These are phyloP conservation scores for Cladosporium phlei DNA, from an alignment of 2,329 filamentous ascomycete genomes.

Conservation along the genomic window DNA sequence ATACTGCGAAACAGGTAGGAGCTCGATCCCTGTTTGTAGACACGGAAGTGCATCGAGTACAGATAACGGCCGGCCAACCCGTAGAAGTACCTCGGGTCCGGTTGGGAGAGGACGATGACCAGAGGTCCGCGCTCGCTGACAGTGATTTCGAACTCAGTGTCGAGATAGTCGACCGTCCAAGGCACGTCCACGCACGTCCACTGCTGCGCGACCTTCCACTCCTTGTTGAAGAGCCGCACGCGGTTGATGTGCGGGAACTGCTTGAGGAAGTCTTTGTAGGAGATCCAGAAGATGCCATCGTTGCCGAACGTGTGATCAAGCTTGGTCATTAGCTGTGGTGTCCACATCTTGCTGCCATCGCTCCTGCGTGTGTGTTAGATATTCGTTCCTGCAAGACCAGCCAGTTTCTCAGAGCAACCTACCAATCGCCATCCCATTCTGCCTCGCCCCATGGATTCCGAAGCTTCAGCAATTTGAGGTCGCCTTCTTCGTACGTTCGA, in stretches of 20 bases:
- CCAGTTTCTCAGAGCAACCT: not conserved
- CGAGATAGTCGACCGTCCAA: conserved; percentile 58
- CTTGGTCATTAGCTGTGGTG: conserved; percentile 68
- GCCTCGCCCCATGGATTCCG: conserved; percentile 78
- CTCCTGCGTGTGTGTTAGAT: conserved; percentile 31
- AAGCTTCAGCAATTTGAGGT: conserved; percentile 44
- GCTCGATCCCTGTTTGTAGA: conserved; percentile 48
- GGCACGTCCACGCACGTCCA: conserved; percentile 58
- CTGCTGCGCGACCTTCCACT: conserved; percentile 57
- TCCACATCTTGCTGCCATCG: conserved; percentile 82
- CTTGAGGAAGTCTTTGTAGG: conserved; percentile 53
- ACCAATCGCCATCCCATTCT: conserved; percentile 77
- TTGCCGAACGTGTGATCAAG: conserved; percentile 28
- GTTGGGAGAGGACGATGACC: conserved; percentile 56
- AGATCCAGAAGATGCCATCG: conserved; percentile 54
- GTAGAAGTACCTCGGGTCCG: conserved; percentile 57
- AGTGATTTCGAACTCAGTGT: conserved; percentile 55
- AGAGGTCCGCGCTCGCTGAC: conserved; percentile 49
- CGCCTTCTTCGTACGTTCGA: conserved; percentile 38
- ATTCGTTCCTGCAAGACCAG: not conserved
- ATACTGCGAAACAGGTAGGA: conserved; percentile 29
- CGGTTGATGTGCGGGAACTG: conserved; percentile 58
- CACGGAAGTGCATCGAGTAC: conserved; percentile 54
- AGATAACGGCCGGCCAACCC: conserved; percentile 54
- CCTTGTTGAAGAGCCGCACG: conserved; percentile 56